A percentile compares a stretch with the other conserved stretches of the same genome.
phyloP scores from a whole-genome alignment of 2,329 filamentous ascomycete genomes.

The Colletotrichum echinochloae region DNA sequence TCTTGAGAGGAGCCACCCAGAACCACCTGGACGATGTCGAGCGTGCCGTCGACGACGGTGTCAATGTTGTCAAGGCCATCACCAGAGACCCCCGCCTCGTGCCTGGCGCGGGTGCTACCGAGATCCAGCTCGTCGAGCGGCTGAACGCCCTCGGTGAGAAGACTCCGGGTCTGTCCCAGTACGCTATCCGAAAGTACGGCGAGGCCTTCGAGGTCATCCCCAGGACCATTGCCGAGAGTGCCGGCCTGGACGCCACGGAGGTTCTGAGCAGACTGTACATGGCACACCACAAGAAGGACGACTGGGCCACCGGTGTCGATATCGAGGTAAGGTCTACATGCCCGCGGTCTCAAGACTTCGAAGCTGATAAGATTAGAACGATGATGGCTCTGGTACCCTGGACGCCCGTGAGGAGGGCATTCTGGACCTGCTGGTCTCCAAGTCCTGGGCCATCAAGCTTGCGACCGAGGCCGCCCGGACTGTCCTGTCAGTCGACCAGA shows the following conservation, averaged over 20 bases:
- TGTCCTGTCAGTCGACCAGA: constrained; percentile 96
- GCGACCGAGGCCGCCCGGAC: constrained; percentile 95
- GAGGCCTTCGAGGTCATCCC: constrained; percentile 98
- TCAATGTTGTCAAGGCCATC: constrained; percentile 98
- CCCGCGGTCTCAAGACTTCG: background rate
- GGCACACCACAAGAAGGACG: constrained; percentile 88
- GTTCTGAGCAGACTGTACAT: constrained; percentile 92
- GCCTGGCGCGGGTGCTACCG: constrained; percentile 92
- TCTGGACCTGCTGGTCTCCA: constrained; percentile 89
- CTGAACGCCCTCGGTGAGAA: constrained; percentile 92
- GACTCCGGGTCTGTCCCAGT: constrained; percentile 92
- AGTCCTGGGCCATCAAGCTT: constrained; percentile 97
- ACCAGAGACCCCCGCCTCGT: constrained; percentile 93
- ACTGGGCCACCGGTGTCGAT: constrained; percentile 93
- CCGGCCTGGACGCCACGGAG: constrained; percentile 96
- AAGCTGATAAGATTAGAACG: constrained; percentile 64
- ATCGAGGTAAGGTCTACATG: constrained; percentile 72
- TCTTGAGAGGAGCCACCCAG: constrained; percentile 94
- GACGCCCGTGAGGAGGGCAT: constrained; percentile 91
- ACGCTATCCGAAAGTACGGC: constrained; percentile 96
- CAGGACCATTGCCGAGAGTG: constrained; percentile 92
- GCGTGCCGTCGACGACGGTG: constrained; percentile 95
- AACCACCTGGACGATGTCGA: constrained; percentile 98
- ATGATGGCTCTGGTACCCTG: constrained; percentile 82
- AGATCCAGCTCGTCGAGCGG: constrained; percentile 92